Conservation (phyloP, 495 filamentous ascomycete species). For the Tuber microsphaerosporum region DNA sequence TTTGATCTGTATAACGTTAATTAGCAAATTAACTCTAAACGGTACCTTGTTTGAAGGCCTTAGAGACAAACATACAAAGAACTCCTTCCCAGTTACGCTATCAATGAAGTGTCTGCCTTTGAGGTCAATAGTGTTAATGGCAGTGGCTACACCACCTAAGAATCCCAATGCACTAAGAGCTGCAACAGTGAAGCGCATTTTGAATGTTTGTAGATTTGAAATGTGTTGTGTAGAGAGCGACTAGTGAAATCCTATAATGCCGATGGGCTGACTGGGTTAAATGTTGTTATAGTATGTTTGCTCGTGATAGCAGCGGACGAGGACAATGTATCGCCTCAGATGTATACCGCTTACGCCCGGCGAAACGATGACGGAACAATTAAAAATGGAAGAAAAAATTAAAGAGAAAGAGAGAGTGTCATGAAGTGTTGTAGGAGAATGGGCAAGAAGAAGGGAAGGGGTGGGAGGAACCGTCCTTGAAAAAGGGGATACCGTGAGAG, state of each 20-base stretch:
- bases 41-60: not conserved
- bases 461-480: slow-evolving; percentile 15
- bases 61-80: slow-evolving; percentile 35
- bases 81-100: slow-evolving; percentile 25
- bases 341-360: slow-evolving; percentile 29
- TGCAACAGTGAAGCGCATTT: slow-evolving; percentile 42
- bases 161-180: slow-evolving; percentile 45
- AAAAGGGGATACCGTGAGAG: slow-evolving; percentile 23
- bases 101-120: slow-evolving; percentile 44
- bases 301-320: slow-evolving; percentile 35
- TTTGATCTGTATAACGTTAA: slow-evolving; percentile 49
- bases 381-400: slow-evolving; percentile 21
- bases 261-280: slow-evolving; percentile 30
- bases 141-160: slow-evolving; percentile 44
- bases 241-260: slow-evolving; percentile 14
- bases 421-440: slow-evolving; percentile 25
- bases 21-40: slow-evolving; percentile 44
- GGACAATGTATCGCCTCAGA: slow-evolving; percentile 34
- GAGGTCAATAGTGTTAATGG: slow-evolving; percentile 53
- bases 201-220: slow-evolving; percentile 12
- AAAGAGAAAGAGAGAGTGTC: slow-evolving; percentile 25
- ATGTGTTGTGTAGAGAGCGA: slow-evolving; percentile 6
- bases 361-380: slow-evolving; percentile 29
- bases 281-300: slow-evolving; percentile 16
- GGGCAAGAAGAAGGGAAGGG: slow-evolving; percentile 9